These are phyloP conservation scores for Brassica incana DNA, from an alignment of 345 rosid species.

Conservation along the genomic window DNA sequence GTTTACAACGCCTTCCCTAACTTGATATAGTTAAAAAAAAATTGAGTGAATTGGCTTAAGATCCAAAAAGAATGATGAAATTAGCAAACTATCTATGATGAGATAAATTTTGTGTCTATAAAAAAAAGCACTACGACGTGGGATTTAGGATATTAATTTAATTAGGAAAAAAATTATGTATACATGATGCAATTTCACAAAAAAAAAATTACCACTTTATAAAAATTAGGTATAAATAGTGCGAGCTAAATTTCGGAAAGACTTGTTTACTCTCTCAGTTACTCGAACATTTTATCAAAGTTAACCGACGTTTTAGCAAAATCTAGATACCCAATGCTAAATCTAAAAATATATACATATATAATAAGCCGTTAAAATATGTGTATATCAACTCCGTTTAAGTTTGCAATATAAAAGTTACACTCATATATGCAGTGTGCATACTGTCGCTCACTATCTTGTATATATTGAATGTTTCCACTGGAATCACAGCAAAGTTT, in stretches of 20 bases:
- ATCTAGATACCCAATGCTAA: neutral
- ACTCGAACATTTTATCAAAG: neutral
- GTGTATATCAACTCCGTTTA: neutral
- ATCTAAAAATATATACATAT: neutral
- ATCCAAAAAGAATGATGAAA: too few species aligned
- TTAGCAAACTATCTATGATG: too few species aligned
- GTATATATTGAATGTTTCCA: neutral
- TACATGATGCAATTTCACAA: too few species aligned
- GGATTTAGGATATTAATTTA: too few species aligned
- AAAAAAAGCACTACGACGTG: too few species aligned
- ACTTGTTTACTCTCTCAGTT: neutral
- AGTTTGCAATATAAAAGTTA: neutral
- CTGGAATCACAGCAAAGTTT: neutral
- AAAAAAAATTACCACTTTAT: neutral
- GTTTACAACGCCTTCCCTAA: constrained; percentile 8
- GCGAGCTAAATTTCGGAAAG: neutral
- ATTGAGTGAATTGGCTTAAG: too few species aligned
- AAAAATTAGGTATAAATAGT: neutral
- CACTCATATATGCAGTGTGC: neutral
- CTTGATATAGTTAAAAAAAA: neutral
- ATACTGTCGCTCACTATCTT: too few species aligned
- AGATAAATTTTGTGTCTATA: too few species aligned
- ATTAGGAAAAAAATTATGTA: too few species aligned
- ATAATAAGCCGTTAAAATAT: neutral
- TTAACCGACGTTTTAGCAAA: neutral